A percentile compares a stretch with the other conserved stretches of the same genome.
Evolutionary conservation across 1,284 basidiomycete genomes (phyloP).

Genomic region (Moniliella sp.): DNA sequence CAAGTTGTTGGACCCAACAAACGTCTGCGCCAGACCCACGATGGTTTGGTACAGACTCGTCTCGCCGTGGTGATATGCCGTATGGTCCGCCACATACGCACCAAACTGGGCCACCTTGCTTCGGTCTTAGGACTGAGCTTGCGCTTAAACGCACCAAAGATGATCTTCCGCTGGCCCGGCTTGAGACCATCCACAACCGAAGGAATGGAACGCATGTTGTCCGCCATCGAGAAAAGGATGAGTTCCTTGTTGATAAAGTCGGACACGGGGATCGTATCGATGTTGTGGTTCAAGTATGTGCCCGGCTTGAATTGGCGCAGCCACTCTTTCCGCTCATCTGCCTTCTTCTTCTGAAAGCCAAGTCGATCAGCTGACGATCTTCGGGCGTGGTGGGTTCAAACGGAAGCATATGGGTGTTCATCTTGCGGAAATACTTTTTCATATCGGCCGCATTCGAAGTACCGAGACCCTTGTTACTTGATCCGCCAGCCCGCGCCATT

Average conservation of each 20-base stretch:
- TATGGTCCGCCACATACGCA: conserved; percentile 80
- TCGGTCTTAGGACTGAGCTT: conserved; percentile 57
- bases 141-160: conserved; percentile 84
- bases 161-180: conserved; percentile 92
- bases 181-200: conserved; percentile 73
- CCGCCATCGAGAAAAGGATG: conserved; percentile 97
- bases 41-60: conserved; percentile 66
- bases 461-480: conserved; percentile 86
- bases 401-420: conserved; percentile 79
- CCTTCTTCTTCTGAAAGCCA: conserved; percentile 99
- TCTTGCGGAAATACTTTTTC: conserved; percentile 77
- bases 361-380: conserved; percentile 73
- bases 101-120: conserved; percentile 90
- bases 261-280: conserved; percentile 61
- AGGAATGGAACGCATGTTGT: conserved; percentile 79
- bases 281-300: conserved; percentile 74
- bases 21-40: conserved; percentile 78
- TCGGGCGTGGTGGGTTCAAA: conserved; percentile 62
- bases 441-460: conserved; percentile 72
- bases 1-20: conserved; percentile 84
- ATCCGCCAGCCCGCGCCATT: conserved; percentile 65
- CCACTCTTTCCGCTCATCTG: conserved; percentile 97
- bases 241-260: conserved; percentile 98
- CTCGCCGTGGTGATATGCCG: conserved; percentile 94
- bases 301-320: conserved; percentile 86